phyloP scores from a whole-genome alignment of 1,284 basidiomycete genomes.

The Trametes sp. region DNA sequence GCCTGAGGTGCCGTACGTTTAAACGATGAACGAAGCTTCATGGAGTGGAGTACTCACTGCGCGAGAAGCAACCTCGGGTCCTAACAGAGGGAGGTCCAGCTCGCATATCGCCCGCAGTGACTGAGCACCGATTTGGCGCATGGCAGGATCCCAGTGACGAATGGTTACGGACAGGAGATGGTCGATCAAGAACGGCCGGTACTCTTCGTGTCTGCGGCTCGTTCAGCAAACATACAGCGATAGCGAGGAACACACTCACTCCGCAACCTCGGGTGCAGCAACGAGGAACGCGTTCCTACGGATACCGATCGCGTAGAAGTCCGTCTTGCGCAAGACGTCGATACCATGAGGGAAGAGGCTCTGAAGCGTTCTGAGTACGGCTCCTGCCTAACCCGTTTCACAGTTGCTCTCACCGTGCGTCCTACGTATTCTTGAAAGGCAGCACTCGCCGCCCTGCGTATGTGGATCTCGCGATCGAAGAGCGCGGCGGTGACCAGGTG shows the following conservation, averaged over 20 bases:
- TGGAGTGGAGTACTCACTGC: slow-evolving; percentile 51
- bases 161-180: slow-evolving; percentile 82
- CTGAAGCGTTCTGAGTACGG: slow-evolving; percentile 50
- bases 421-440: slow-evolving; percentile 98
- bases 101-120: slow-evolving; percentile 77
- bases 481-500: slow-evolving; percentile 81
- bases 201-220: slow-evolving; percentile 66
- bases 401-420: slow-evolving; percentile 70
- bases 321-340: slow-evolving; percentile 88
- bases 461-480: slow-evolving; percentile 94
- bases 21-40: slow-evolving; percentile 1
- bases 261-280: slow-evolving; percentile 87
- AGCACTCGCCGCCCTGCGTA: slow-evolving; percentile 96
- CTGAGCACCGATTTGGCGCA: slow-evolving; percentile 84
- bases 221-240: slow-evolving; percentile 13
- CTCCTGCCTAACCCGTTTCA: neutral
- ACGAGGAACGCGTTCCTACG: slow-evolving; percentile 84
- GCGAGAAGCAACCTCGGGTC: slow-evolving; percentile 55
- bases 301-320: slow-evolving; percentile 94
- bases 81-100: slow-evolving; percentile 62
- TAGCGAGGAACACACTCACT: slow-evolving; percentile 56
- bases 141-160: slow-evolving; percentile 89
- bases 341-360: slow-evolving; percentile 93
- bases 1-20: slow-evolving; percentile 51
- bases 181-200: slow-evolving; percentile 73